These are phyloP conservation scores for Lomentospora prolificans DNA, from an alignment of 2,329 filamentous ascomycete genomes.

Conservation along the genomic window DNA sequence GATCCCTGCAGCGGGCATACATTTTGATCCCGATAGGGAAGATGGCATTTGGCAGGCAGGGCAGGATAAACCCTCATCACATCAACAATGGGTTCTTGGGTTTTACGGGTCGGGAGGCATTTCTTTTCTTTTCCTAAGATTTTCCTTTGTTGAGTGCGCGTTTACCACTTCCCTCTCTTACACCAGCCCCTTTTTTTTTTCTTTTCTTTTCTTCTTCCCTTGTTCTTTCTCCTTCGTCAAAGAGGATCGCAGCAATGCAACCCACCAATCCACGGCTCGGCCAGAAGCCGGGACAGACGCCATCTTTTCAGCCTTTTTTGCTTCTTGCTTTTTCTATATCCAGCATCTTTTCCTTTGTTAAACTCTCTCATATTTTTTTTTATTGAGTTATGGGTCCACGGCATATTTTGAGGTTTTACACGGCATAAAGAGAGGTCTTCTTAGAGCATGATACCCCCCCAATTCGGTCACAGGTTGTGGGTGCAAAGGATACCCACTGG, in stretches of 20 bases:
- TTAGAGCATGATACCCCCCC: conserved; percentile 9
- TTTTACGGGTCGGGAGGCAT: neutral
- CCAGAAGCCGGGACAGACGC: conserved; percentile 8
- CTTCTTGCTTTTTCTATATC: neutral
- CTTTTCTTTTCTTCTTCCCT: neutral
- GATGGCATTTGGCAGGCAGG: conserved; percentile 6
- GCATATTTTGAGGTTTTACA: conserved; percentile 1
- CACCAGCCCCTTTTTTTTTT: neutral
- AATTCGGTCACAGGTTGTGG: neutral
- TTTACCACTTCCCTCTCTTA: neutral
- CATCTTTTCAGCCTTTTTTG: neutral
- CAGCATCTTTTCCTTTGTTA: conserved; percentile 1
- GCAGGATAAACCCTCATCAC: conserved; percentile 4
- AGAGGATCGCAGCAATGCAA: conserved; percentile 13
- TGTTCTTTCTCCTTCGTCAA: neutral
- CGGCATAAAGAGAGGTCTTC: conserved; percentile 8
- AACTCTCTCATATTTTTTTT: neutral
- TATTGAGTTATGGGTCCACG: conserved; percentile 5
- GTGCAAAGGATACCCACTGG: conserved; percentile 2
- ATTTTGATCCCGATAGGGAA: neutral
- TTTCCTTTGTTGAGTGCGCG: no score
- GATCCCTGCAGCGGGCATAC: conserved; percentile 3
- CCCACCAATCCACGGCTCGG: conserved; percentile 8
- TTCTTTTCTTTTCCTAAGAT: conserved; percentile 4
- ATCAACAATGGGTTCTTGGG: neutral